Base-by-base conservation (phyloP, 2,329 filamentous ascomycete genomes). In the Penicillium palitans region DNA sequence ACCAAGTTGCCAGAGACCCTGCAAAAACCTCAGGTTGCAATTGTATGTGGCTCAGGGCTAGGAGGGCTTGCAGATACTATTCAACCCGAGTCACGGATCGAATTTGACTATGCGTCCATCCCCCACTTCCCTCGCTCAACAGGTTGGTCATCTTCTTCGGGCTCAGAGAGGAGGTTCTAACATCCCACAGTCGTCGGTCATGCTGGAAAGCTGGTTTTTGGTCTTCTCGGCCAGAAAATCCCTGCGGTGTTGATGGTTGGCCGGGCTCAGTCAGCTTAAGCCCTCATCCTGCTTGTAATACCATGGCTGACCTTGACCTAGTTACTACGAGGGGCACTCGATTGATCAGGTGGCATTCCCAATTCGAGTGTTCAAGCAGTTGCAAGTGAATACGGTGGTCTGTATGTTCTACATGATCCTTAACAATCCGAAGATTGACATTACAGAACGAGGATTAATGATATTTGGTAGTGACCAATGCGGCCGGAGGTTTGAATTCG, bases 241-340 rank as follows among this genome's bases (percentile, higher is more conserved):
- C 83, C 85, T 2, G 83, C 84, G 7, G 83, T 87, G 29, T 77
- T 88, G 65, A 82, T 89, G 73, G 84, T 87, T 61, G 86, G 86
- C 62, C 80, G 86, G 68, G 83, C 83, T 65, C 86, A 88, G 85
- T 87, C 61, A 80, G 84, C 79, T 45, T 24, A 51, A 51, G 17
- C 45, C 7, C 52, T 41, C 27, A 33, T 31, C 42, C n/a, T 50
- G 33, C 42, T 61, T 55, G 56, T 44, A 10, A 37, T 12, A 31
- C 21, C 35, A 17, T 12, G 40, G 33, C 47, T 64, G 53, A 61
- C 50, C 9, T 31, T 15, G 37, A 35, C 15, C 55, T 17, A 87
- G 86, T 72, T 88, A 86, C 74, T 89, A 88, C 69, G 87, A 89
- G 74, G 87, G 87, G 35, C 83, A 89, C 68, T 80, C 81, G 2